A percentile compares a stretch with the other conserved stretches of the same genome.
These are phyloP conservation scores for Stachybotrys chlorohalonatus DNA, from an alignment of 2,329 filamentous ascomycete genomes.

Conservation along the genomic window DNA sequence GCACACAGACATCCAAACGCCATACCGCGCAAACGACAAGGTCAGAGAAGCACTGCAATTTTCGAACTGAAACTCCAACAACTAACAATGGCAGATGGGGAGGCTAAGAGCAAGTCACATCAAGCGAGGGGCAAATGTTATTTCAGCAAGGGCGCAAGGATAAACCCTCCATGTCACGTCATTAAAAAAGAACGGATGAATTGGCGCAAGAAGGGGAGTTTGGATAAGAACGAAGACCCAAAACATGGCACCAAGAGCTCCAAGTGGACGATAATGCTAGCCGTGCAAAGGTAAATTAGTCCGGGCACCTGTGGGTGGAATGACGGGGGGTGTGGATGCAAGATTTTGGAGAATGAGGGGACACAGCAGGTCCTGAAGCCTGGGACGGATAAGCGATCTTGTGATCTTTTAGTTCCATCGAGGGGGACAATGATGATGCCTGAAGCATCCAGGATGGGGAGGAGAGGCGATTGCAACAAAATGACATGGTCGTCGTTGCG, in stretches of 20 bases:
- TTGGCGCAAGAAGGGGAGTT: background rate
- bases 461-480: background rate
- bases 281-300: background rate
- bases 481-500: background rate
- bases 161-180: background rate
- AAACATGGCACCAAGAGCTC: background rate
- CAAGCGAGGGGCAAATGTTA: background rate
- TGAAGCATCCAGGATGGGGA: background rate
- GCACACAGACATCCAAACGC: too few relatives aligned
- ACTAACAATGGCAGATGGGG: background rate
- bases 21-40: background rate
- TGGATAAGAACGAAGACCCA: background rate
- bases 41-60: background rate
- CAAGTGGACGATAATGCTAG: background rate
- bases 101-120: background rate
- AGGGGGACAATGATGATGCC: background rate
- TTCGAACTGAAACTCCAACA: background rate
- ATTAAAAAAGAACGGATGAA: background rate
- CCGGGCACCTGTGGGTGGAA: background rate
- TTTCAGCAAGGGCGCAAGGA: background rate
- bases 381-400: background rate
- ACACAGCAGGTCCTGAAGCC: background rate
- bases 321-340: background rate
- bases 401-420: background rate
- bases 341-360: background rate